These are phyloP conservation scores for Candida easanensis DNA, from an alignment of 805 yeast genomes.

Conservation along the genomic window DNA sequence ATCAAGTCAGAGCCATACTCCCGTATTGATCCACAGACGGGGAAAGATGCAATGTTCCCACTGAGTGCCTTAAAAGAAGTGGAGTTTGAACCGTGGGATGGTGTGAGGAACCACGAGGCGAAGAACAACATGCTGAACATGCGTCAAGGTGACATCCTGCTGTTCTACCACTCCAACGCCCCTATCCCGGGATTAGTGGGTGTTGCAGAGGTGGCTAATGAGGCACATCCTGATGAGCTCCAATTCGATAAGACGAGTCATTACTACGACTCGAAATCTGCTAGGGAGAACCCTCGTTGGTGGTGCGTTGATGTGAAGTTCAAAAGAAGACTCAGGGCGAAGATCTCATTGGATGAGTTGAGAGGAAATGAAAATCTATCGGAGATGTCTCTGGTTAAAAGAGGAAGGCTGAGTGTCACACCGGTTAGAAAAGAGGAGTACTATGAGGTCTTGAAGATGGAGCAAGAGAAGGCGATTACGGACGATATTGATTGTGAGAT, in stretches of 20 bases:
- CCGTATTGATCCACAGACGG: constrained; percentile 44
- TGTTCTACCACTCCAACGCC: constrained; percentile 58
- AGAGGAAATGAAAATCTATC: constrained; percentile 31
- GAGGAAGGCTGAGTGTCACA: constrained; percentile 50
- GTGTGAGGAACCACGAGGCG: constrained; percentile 59
- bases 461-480: constrained; percentile 23
- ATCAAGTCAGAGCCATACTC: constrained; percentile 54
- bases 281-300: constrained; percentile 46
- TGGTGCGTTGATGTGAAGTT: constrained; percentile 53
- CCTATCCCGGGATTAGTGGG: constrained; percentile 56
- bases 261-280: constrained; percentile 47
- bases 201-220: constrained; percentile 34
- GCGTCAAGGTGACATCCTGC: constrained; percentile 43
- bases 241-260: constrained; percentile 42
- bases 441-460: constrained; percentile 36
- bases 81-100: constrained; percentile 51
- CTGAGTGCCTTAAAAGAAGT: constrained; percentile 40
- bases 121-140: constrained; percentile 47
- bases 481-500: constrained; percentile 36
- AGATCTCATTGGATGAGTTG: constrained; percentile 40
- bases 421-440: constrained; percentile 47
- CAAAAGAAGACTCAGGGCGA: constrained; percentile 39
- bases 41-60: constrained; percentile 48
- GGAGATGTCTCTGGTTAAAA: constrained; percentile 43
- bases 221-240: constrained; percentile 37